Percentiles rank a stretch among this genome's conserved stretches.
These are phyloP conservation scores for Termitomyces sp. DNA, from an alignment of 768 basidiomycete genomes.

Conservation along the genomic window DNA sequence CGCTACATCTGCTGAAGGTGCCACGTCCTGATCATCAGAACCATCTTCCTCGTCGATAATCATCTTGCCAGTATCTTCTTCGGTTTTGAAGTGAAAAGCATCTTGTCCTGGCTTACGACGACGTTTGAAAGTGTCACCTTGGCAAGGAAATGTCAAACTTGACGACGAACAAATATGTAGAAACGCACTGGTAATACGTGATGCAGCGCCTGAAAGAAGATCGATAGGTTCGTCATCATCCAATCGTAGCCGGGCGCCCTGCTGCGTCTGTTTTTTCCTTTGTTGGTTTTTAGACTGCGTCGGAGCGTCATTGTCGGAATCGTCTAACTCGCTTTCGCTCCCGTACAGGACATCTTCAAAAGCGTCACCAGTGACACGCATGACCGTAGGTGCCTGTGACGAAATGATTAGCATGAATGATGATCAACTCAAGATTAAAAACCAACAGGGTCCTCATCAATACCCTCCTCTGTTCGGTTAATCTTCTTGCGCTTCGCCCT, in stretches of 20 bases:
- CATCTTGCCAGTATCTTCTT: slow-evolving; percentile 79
- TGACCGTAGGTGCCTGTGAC: slow-evolving; percentile 36
- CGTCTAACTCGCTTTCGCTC: slow-evolving; percentile 86
- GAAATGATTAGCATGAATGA: slow-evolving; percentile 2
- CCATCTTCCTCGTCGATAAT: slow-evolving; percentile 60
- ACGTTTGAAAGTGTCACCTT: slow-evolving; percentile 42
- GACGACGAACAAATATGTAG: neutral
- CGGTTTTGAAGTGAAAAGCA: slow-evolving; percentile 80
- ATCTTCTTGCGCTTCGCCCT: slow-evolving; percentile 86
- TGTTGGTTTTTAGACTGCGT: slow-evolving; percentile 16
- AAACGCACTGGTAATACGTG: slow-evolving; percentile 66
- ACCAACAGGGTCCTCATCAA: slow-evolving; percentile 44
- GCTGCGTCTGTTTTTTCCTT: slow-evolving; percentile 28
- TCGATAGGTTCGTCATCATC: slow-evolving; percentile 97
- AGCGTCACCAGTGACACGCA: slow-evolving; percentile 70
- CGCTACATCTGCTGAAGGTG: slow-evolving; percentile 45
- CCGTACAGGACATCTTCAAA: slow-evolving; percentile 98
- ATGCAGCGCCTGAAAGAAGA: slow-evolving; percentile 74
- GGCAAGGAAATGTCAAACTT: neutral
- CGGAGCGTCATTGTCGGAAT: slow-evolving; percentile 57
- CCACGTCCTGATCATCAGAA: slow-evolving; percentile 33
- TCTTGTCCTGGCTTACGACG: slow-evolving; percentile 83
- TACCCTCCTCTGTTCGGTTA: slow-evolving; percentile 51
- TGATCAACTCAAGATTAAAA: neutral
- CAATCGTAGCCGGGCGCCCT: slow-evolving; percentile 65